Percentiles rank a stretch among this genome's conserved stretches.
These are phyloP conservation scores for Diutina scorzettiae DNA, from an alignment of 1,139 yeast genomes.

Conservation along the genomic window DNA sequence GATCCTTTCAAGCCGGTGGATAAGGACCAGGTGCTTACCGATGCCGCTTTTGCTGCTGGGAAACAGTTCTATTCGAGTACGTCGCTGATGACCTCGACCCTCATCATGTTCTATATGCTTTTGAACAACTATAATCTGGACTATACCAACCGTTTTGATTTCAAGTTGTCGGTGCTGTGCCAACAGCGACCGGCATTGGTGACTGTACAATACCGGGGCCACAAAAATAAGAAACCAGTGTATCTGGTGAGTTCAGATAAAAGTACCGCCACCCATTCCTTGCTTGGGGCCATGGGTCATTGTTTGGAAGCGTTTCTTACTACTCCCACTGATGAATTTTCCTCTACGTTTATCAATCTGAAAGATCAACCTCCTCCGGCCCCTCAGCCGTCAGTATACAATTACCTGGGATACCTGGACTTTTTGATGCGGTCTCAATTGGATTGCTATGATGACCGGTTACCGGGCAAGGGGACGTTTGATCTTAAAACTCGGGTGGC, in stretches of 20 bases:
- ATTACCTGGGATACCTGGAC: conserved; percentile 56
- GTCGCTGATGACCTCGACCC: conserved; percentile 69
- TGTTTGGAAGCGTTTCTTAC: conserved; percentile 67
- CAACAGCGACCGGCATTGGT: conserved; percentile 27
- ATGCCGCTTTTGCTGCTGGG: conserved; percentile 32
- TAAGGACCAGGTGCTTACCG: conserved; percentile 41
- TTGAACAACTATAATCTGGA: conserved; percentile 36
- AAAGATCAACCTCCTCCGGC: conserved; percentile 9
- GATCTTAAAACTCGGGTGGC: conserved; percentile 90
- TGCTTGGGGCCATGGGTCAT: conserved; percentile 71
- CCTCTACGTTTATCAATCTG: conserved; percentile 14
- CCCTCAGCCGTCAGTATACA: conserved; percentile 31
- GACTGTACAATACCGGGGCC: conserved; percentile 19
- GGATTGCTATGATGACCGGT: conserved; percentile 63
- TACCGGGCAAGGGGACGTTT: conserved; percentile 89
- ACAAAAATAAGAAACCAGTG: conserved; percentile 15
- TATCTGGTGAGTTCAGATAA: conserved; percentile 67
- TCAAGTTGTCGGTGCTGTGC: conserved; percentile 23
- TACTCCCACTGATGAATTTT: conserved; percentile 37
- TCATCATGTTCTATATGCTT: conserved; percentile 66
- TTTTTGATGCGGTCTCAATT: conserved; percentile 84
- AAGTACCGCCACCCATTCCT: conserved; percentile 54
- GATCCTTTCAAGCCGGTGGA: conserved; percentile 55
- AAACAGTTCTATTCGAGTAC: conserved; percentile 65
- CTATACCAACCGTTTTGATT: conserved; percentile 17